Base-by-base conservation (phyloP, 2,329 filamentous ascomycete species). In the Xylaria sp. region DNA sequence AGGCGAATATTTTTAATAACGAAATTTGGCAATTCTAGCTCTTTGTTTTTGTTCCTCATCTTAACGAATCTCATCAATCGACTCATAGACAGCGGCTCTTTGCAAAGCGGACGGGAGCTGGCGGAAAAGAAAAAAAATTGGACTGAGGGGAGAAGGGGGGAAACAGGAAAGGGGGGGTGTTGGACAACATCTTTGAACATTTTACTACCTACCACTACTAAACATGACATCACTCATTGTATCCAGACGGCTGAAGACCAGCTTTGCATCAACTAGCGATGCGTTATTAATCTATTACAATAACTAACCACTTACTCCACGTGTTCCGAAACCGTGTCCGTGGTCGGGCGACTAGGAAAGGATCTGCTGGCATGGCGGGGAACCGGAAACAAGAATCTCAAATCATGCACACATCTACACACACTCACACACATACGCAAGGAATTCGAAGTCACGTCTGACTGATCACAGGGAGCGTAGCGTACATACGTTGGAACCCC, bases 61-160 rank as follows among this genome's bases (percentile, higher is more conserved):
- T 50, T 51, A 31, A 62, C 42, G 57, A 61, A 39, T 62, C 42
- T 22, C 33, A 49, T 53, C 31, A 31, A 47, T 31, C 51, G n/a
- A 51, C 25, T 49, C 20, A 68, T 66, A 66, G 66, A 68, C 55
- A 56, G 50, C 44, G 47, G 29, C 38, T 58, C 29, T 61, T 60
- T 42, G n/a, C 50, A 58, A 36, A 31, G 39, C 31, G 59, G 63
- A 63, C 55, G 17, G 59, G 66, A 56, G 36, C 58, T 66, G 58
- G 63, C 50, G 31, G n/a, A n/a, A 38, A 51, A 58, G 51, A 27
- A 25, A 38, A 51, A 58, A 47, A 44, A 31, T 44, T 39, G 47
- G 29, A 27, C 55, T 53, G 13, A 49, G 25, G 36, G 50, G 29
- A 44, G 50, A 17, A 29, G 9, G 17, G 27, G 11, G 53, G 13